Evolutionary conservation across 805 yeast genomes (phyloP).

Genomic region (Myxozyma melibiosi): DNA sequence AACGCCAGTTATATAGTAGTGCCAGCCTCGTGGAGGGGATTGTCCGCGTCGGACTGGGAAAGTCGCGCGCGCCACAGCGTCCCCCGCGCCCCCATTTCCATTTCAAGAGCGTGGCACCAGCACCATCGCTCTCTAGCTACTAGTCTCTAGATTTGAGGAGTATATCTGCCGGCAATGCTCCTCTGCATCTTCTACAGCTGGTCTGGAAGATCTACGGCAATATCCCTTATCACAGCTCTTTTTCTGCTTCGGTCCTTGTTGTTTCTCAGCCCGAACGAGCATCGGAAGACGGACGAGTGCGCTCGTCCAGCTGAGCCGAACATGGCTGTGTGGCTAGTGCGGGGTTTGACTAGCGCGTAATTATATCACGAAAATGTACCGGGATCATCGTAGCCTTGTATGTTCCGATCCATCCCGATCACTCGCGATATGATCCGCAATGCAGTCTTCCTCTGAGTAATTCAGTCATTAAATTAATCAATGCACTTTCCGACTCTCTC

Average conservation of each 20-base stretch:
- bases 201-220: too few species aligned
- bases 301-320: conserved; percentile 2
- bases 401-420: conserved; percentile 4
- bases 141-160: too few species aligned
- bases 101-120: too few species aligned
- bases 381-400: not conserved
- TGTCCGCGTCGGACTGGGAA: not conserved
- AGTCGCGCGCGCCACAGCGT: conserved; percentile 4
- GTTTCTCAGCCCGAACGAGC: not conserved
- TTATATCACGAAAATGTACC: not conserved
- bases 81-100: not conserved
- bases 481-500: too few species aligned
- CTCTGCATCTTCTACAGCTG: too few species aligned
- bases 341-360: not conserved
- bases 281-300: conserved; percentile 16
- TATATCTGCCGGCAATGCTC: too few species aligned
- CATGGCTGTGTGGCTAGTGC: conserved; percentile 10
- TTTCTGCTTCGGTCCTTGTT: too few species aligned
- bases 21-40: conserved; percentile 3
- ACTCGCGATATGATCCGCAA: too few species aligned
- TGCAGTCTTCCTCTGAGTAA: too few species aligned
- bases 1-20: not conserved
- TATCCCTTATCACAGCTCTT: too few species aligned
- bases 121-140: too few species aligned
- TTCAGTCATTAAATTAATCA: too few species aligned